Percentiles rank a stretch among this genome's conserved stretches.
Conservation (phyloP, 805 yeast genomes). For the Zygotorulaspora danielsina region DNA sequence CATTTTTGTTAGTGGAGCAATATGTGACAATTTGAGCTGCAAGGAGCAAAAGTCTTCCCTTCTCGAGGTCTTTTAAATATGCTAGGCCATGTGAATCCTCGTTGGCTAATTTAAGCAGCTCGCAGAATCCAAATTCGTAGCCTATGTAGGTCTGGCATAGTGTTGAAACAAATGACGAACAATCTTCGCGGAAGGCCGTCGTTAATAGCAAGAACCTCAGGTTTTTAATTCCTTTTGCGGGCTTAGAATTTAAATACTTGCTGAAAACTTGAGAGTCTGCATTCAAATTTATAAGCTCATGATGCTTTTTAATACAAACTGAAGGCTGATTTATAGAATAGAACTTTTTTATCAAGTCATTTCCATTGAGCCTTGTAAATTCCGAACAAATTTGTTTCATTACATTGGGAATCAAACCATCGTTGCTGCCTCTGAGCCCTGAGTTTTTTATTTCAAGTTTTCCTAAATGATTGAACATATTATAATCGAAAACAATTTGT, state of each 20-base stretch:
- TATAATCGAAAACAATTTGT: conserved; percentile 38
- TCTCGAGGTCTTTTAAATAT: conserved; percentile 31
- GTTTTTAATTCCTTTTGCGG: conserved; percentile 47
- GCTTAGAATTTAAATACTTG: conserved; percentile 59
- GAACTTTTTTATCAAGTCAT: conserved; percentile 25
- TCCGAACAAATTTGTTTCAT: conserved; percentile 21
- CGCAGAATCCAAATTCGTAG: conserved; percentile 37
- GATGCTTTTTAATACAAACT: conserved; percentile 31
- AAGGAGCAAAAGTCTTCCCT: conserved; percentile 47
- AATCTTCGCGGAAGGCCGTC: conserved; percentile 28
- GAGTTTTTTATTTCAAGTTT: conserved; percentile 51
- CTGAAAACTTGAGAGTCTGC: conserved; percentile 46
- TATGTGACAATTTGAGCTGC: conserved; percentile 42
- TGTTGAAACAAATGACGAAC: conserved; percentile 29
- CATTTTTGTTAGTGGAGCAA: conserved; percentile 31
- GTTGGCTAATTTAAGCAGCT: conserved; percentile 28
- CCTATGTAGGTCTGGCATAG: conserved; percentile 33
- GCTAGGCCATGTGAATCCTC: conserved; percentile 30
- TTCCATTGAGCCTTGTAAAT: conserved; percentile 28
- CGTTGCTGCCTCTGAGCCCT: conserved; percentile 17
- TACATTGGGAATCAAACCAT: conserved; percentile 24
- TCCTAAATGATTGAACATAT: conserved; percentile 47
- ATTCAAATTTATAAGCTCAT: conserved; percentile 41
- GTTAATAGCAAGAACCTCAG: conserved; percentile 49
- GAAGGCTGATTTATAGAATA: conserved; percentile 27